Evolutionary conservation across 2,329 filamentous ascomycete species (phyloP).

Genomic region (Alternaria angustiovoidea): DNA sequence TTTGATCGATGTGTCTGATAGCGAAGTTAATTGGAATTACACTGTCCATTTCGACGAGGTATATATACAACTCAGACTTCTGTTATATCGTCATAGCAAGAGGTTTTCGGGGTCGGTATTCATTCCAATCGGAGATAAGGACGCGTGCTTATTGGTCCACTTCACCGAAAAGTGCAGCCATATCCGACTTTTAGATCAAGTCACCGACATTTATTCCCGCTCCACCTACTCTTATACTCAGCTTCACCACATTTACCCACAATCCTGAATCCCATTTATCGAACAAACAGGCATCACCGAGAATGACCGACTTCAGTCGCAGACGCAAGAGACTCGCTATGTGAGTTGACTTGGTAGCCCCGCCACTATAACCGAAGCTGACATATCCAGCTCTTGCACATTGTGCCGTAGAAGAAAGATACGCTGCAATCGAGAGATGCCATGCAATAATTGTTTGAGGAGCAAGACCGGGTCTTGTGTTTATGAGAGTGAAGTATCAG

Average conservation of each 20-base stretch:
- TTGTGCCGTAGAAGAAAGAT: constrained; percentile 69
- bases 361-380: constrained; percentile 9
- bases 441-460: constrained; percentile 68
- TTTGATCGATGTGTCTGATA: neutral
- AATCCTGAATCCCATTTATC: no score
- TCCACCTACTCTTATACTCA: neutral
- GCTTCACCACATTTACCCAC: neutral
- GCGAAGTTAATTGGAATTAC: neutral
- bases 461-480: constrained; percentile 62
- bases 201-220: constrained; percentile 4
- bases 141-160: neutral
- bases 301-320: constrained; percentile 32
- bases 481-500: constrained; percentile 50
- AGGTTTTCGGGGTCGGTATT: constrained; percentile 19
- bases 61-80: neutral
- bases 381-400: constrained; percentile 59
- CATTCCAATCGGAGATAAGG: constrained; percentile 10
- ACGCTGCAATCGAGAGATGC: constrained; percentile 66
- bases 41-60: neutral
- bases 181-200: neutral
- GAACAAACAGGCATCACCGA: neutral
- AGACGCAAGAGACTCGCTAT: constrained; percentile 55
- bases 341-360: constrained; percentile 40
- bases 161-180: neutral
- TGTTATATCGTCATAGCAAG: constrained; percentile 19